Percentiles rank a stretch among this genome's conserved stretches.
These are phyloP conservation scores for Sarocladium oryzae DNA, from an alignment of 2,329 filamentous ascomycete genomes.

Conservation along the genomic window DNA sequence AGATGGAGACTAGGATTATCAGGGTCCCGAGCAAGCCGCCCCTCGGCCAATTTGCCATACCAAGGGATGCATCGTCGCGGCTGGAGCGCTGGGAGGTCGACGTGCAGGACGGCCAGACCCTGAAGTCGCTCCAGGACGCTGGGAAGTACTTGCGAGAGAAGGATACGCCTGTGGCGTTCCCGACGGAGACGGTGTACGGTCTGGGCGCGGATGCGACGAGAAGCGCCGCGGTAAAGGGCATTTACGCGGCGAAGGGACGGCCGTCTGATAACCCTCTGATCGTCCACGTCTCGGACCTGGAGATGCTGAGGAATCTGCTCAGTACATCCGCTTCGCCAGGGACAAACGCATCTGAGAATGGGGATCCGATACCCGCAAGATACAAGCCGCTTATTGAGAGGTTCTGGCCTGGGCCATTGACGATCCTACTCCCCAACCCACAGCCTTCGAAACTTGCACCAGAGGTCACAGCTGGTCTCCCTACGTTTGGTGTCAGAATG, in stretches of 20 bases:
- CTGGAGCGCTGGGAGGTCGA: slow-evolving; percentile 38
- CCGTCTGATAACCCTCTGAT: slow-evolving; percentile 95
- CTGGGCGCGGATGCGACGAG: slow-evolving; percentile 93
- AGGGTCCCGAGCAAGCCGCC: slow-evolving; percentile 24
- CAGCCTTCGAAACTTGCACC: slow-evolving; percentile 64
- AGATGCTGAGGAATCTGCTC: slow-evolving; percentile 64
- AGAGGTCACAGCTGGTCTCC: slow-evolving; percentile 83
- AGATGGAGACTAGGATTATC: slow-evolving; percentile 35
- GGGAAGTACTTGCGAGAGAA: slow-evolving; percentile 58
- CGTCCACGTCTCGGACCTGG: slow-evolving; percentile 77
- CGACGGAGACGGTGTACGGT: slow-evolving; percentile 96
- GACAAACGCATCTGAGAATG: slow-evolving; percentile 4
- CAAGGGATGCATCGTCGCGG: slow-evolving; percentile 20
- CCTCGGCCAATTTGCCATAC: slow-evolving; percentile 28
- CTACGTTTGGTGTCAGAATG: slow-evolving; percentile 86
- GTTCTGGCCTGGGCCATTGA: slow-evolving; percentile 95
- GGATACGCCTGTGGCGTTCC: slow-evolving; percentile 81
- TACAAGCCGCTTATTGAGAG: slow-evolving; percentile 71
- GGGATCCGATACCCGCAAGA: slow-evolving; percentile 57
- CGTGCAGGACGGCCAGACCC: slow-evolving; percentile 19
- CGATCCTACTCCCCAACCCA: slow-evolving; percentile 78
- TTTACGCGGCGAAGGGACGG: slow-evolving; percentile 83
- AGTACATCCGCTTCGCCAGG: slow-evolving; percentile 8
- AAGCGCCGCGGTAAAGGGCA: slow-evolving; percentile 77
- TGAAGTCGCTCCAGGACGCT: slow-evolving; percentile 51